Percentiles rank a stretch among this genome's conserved stretches.
Evolutionary conservation across 257 asterid genomes (phyloP).

Genomic region (Capsicum rhomboideum): DNA sequence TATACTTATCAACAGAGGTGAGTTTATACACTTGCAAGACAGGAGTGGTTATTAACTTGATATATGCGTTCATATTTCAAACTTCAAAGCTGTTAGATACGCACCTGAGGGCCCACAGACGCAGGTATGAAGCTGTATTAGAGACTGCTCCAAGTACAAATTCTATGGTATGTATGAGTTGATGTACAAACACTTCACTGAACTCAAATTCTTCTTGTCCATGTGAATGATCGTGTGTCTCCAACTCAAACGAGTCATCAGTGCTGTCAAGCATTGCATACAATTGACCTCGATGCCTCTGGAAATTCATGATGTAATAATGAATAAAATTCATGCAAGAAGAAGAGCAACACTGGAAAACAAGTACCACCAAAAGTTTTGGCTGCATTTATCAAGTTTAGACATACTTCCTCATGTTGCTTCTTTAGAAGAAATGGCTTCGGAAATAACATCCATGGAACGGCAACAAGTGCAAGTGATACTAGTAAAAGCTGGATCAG

Average conservation of each 20-base stretch:
- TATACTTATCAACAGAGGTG: neutral
- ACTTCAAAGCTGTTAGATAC: neutral
- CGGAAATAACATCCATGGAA: constrained; percentile 67
- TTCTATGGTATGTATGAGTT: constrained; percentile 59
- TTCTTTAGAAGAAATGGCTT: constrained; percentile 54
- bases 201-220: constrained; percentile 51
- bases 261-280: constrained; percentile 31
- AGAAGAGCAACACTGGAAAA: neutral
- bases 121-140: constrained; percentile 65
- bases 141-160: constrained; percentile 66
- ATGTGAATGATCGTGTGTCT: constrained; percentile 24
- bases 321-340: constrained; percentile 7
- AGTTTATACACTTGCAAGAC: neutral
- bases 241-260: constrained; percentile 39
- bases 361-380: neutral
- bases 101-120: constrained; percentile 69
- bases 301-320: constrained; percentile 10
- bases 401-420: constrained; percentile 46
- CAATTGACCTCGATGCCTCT: constrained; percentile 51
- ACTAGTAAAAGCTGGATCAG: constrained; percentile 34
- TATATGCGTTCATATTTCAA: neutral
- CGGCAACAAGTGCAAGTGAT: constrained; percentile 50
- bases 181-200: constrained; percentile 62
- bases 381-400: neutral
- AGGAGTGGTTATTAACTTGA: neutral